Base-by-base conservation (phyloP, 1,139 yeast species). In the Debaryomycetaceae sp. region DNA sequence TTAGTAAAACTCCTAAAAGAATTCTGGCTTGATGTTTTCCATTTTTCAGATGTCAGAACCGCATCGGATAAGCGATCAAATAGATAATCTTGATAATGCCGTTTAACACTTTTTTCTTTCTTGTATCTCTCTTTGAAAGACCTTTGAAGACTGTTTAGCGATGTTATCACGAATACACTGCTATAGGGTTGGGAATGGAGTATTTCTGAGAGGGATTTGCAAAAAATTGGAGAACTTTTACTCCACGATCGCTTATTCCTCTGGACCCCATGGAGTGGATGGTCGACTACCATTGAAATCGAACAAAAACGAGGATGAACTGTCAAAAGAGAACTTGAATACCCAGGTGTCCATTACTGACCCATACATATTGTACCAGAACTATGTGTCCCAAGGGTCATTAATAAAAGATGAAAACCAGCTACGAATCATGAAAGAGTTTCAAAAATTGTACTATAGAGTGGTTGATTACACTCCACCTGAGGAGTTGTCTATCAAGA, bases 381-480 rank as follows among this genome's bases (percentile, higher is more conserved):
- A 72, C 48, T 73, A 76, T 41, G 71, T 82, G 1, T 56, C 67
- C 0, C 65, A 65, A 38, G 87, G 87, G 1, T 45, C 71, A 2
- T 58, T 83, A 7, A 62, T 71, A 40, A 66, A 70, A 31, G 89
- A 84, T 50, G 78, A 73, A 31, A 65, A 68, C 13, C 91, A 84
- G 52, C 61, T 81, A 6, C 63, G 88, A 15, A 79, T 79, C 1
- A 83, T 82, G 60, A 72, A 79, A 35, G 84, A 82, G 57, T 73
- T 83, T 43, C 88, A 82, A 49, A 79, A 76, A 48, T 61, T 83
- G 5, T 81, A 81, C 51, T 67, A 71, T 38, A 63, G 87, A 9
- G 75, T 83, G 14, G 67, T 77, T 28, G 82, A 80, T 50, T 84
- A 84, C 53, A 52, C 52, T 3, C 88, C 89, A 0, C 77, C 83